Evolutionary conservation across 1,284 basidiomycete species (phyloP).

Genomic region (Wolfiporia cocos): DNA sequence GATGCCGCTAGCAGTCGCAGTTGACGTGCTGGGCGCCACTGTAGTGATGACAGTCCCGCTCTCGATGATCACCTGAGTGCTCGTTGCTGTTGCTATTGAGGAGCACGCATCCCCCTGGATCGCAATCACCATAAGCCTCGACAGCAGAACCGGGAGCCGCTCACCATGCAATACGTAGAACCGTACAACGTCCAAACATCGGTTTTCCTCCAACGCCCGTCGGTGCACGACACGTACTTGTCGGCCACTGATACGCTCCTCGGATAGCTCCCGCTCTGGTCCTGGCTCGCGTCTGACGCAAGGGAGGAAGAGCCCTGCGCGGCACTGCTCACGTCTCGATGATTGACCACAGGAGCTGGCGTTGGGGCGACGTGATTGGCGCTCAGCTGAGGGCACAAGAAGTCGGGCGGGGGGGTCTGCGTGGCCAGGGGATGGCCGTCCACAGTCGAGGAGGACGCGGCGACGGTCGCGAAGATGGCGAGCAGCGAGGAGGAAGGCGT

Average conservation of each 20-base stretch:
- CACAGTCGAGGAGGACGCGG: conserved; percentile 35
- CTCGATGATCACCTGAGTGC: conserved; percentile 11
- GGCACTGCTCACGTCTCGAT: background rate
- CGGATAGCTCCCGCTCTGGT: background rate
- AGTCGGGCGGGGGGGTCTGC: conserved; percentile 40
- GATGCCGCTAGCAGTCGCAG: background rate
- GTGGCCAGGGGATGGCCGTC: conserved; percentile 38
- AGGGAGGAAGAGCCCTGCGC: background rate
- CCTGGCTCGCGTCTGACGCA: background rate
- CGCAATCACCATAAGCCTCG: conserved; percentile 6
- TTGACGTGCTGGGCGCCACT: background rate
- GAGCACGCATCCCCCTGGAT: conserved; percentile 11
- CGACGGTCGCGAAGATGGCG: conserved; percentile 49
- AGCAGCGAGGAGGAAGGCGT: conserved; percentile 39
- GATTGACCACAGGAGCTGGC: conserved; percentile 1
- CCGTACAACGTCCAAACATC: conserved; percentile 58
- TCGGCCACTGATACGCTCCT: conserved; percentile 36
- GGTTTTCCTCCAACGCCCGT: conserved; percentile 57
- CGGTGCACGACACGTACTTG: conserved; percentile 47
- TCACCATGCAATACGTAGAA: conserved; percentile 43
- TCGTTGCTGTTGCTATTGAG: background rate
- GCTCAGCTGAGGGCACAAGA: conserved; percentile 52
- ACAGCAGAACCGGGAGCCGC: conserved; percentile 9
- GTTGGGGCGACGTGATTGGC: conserved; percentile 7
- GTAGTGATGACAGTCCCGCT: conserved; percentile 9